Percentiles rank a stretch among this genome's conserved stretches.
Evolutionary conservation across 1,139 yeast genomes (phyloP).

Genomic region (Candida sp.): DNA sequence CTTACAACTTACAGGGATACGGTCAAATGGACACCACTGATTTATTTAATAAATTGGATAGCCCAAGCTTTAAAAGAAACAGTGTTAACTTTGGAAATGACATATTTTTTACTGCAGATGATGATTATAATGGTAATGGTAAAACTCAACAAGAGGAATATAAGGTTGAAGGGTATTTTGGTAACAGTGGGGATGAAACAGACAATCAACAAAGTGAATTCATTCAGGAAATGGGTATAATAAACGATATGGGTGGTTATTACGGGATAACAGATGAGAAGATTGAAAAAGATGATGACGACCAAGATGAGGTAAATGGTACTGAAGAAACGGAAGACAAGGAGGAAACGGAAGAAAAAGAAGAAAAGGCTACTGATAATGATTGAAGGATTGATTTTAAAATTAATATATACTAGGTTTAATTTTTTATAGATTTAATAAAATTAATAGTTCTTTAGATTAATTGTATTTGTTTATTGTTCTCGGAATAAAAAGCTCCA

Average conservation of each 20-base stretch:
- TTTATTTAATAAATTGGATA: conserved; percentile 9
- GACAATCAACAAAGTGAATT: not conserved
- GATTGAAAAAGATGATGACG: not conserved
- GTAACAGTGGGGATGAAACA: conserved; percentile 1
- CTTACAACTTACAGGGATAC: conserved; percentile 15
- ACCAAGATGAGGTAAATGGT: not conserved
- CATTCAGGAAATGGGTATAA: not conserved
- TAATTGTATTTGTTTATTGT: too few species aligned
- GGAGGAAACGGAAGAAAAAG: not conserved
- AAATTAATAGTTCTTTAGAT: too few species aligned
- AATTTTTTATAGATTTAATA: too few species aligned
- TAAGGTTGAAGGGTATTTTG: conserved; percentile 2
- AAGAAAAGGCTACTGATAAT: not conserved
- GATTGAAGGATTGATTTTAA: too few species aligned
- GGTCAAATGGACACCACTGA: conserved; percentile 6
- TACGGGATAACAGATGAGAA: not conserved
- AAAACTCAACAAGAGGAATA: not conserved
- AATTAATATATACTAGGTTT: too few species aligned
- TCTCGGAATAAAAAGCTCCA: too few species aligned
- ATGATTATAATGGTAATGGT: conserved; percentile 3
- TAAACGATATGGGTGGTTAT: conserved; percentile 1
- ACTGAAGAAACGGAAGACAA: not conserved
- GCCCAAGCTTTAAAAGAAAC: conserved; percentile 16
- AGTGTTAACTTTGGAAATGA: conserved; percentile 7
- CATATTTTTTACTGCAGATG: conserved; percentile 4